Percentiles rank a stretch among this genome's conserved stretches.
Conservation (phyloP, 257 asterid species). For the Ilex asprella region DNA sequence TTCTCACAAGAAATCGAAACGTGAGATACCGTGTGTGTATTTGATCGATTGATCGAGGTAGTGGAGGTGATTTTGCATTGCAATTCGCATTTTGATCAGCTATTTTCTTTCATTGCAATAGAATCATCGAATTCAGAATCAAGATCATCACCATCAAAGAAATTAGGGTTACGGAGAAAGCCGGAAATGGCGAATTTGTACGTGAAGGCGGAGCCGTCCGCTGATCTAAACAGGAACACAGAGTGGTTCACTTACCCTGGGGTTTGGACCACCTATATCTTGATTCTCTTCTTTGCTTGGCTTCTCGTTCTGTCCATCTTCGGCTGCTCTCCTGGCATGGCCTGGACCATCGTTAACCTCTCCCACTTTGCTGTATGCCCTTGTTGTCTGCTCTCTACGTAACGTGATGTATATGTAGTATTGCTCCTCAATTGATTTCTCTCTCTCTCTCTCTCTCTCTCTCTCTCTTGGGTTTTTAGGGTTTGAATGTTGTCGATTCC, state of each 20-base stretch:
- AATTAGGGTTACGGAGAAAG: too few species aligned
- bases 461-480: not conserved
- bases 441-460: too few species aligned
- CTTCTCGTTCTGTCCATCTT: slow-evolving; percentile 65
- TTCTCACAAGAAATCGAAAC: too few species aligned
- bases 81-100: too few species aligned
- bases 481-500: slow-evolving; percentile 3
- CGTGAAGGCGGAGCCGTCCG: slow-evolving; percentile 72
- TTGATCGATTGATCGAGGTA: too few species aligned
- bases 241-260: slow-evolving; percentile 98
- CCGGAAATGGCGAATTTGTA: slow-evolving; percentile 59
- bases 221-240: slow-evolving; percentile 89
- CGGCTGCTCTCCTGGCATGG: slow-evolving; percentile 83
- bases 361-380: slow-evolving; percentile 59
- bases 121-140: too few species aligned
- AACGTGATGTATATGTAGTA: not conserved
- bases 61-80: too few species aligned
- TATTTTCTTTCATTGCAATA: too few species aligned
- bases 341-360: slow-evolving; percentile 88
- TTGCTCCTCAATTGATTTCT: too few species aligned
- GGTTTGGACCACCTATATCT: slow-evolving; percentile 89
- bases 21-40: too few species aligned
- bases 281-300: slow-evolving; percentile 85
- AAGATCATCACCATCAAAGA: too few species aligned
- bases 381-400: not conserved